Evolutionary conservation across 1,284 basidiomycete species (phyloP), one percentile per base, ranked within the genome.

Genomic region (Cerioporus squamosus): DNA sequence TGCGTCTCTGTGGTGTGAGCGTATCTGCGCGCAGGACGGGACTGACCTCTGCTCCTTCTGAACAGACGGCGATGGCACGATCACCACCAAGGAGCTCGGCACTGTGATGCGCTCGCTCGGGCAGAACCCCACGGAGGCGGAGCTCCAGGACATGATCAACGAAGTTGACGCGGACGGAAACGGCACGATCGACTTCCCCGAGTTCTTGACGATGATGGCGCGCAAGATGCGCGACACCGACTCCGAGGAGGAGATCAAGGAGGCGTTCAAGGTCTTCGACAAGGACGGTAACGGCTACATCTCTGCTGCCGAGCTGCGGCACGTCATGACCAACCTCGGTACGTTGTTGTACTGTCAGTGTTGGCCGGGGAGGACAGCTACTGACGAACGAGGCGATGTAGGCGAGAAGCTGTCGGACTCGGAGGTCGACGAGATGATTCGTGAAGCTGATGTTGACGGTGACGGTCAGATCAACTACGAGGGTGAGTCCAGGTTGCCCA

Each of bases 351-450:
- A n/a, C 1, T 15, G 40, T 42, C 15, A 6, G 6, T 15, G 8
- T 22, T 42, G n/a, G n/a, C n/a, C 8, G 40, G 20, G 20, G 20
- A 18, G 40, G n/a, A 12, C 40, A 20, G 2, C 20, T 10, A 12
- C 33, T 36, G 33, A 36, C 12, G 33, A 12, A 3, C 33, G 59
- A 63, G 29, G 48, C 39, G 39, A 42, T 26, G 18, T 58, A 87
- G 94, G 92, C 63, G 96, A 98, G 81, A 96, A 95, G 77, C 81
- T 98, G 57, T 88, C 94, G 17, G 95, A 98, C 70, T 85, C 79
- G 38, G 97, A 98, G 79, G 94, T 98, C 61, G 93, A 96, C 68
- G 95, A 97, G 80, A 98, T 99, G 97, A 98, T 99, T 75, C 87
- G 95, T 58, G 97, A 98, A 78, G 97, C 97, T 54, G 97, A 99